These are phyloP conservation scores for Chaetomium olivaceum DNA, from an alignment of 2,329 filamentous ascomycete genomes.

Conservation along the genomic window DNA sequence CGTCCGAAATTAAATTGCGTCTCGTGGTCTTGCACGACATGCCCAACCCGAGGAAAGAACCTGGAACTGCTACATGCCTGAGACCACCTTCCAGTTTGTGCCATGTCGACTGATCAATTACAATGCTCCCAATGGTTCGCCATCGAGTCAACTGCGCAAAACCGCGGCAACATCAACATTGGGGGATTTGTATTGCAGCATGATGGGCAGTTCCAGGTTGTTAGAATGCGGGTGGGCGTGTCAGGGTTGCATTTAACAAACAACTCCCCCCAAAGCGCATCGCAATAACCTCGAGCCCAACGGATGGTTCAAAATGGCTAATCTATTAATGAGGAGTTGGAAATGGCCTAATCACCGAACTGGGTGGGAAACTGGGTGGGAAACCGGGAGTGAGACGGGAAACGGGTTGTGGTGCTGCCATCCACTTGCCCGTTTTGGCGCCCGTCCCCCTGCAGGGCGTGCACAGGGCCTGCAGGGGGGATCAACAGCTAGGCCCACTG, in stretches of 20 bases:
- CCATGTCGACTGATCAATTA: not conserved
- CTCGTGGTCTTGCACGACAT: not conserved
- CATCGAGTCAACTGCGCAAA: not conserved
- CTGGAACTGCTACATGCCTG: not conserved
- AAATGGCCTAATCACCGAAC: too few species aligned
- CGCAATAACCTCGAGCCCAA: too few species aligned
- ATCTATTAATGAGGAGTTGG: too few species aligned
- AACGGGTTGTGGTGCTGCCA: not conserved
- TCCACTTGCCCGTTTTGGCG: not conserved
- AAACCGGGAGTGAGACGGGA: too few species aligned
- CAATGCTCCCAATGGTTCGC: not conserved
- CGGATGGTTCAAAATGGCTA: too few species aligned
- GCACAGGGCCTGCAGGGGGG: too few species aligned
- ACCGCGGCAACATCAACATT: too few species aligned
- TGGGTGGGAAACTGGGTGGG: too few species aligned
- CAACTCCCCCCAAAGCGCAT: too few species aligned
- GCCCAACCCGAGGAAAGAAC: not conserved
- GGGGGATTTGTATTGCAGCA: not conserved
- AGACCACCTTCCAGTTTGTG: not conserved
- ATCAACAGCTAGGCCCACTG: not conserved
- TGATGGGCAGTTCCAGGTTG: too few species aligned
- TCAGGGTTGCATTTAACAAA: too few species aligned
- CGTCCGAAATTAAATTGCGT: conserved; percentile 10
- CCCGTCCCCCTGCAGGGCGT: not conserved
- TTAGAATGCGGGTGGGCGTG: not conserved